Evolutionary conservation across 2,329 filamentous ascomycete species (phyloP), one percentile per base, ranked within the genome.

Genomic region (Calonectria pauciramosa): DNA sequence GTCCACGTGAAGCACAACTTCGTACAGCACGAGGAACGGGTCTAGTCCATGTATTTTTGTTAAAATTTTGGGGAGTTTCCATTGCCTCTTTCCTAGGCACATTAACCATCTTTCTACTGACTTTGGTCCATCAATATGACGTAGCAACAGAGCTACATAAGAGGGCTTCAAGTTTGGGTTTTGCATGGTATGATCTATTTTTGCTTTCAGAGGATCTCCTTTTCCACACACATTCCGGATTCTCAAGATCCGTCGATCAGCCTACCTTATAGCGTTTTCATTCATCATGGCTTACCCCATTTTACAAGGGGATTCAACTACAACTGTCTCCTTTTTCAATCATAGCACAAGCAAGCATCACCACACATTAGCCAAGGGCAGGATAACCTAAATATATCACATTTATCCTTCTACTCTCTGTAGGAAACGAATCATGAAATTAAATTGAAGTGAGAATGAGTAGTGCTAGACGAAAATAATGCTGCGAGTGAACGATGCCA

Each of bases 1-100:
- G 83, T 85, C 20, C 76, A 79, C 13, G 78, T 85, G 28, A 78
- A 85, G 28, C 81, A 76, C 28, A 79, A 82, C 56, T 70, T 86
- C 26, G 75, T 80, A n/a, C 82, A 83, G 65, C 82, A 77, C 32
- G 82, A 84, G 59, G 82, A 85, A 68, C 77, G 81, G 41, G 70
- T 83, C 74, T 82, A 83, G 60, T 4, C 20, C 16, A 32, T 18
- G 26, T 65, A 2, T 18, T 11, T n/a, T 65, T 71, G 5, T 16
- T n/a, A n/a, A n/a, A n/a, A 36, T 23, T 10, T 5, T 11, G 5
- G 23, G 8, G n/a, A 4, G 34, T 9, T n/a, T 23, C 2, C 5
- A n/a, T 28, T 68, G 3, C 28, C 13, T 13, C 23, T 20, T 16
- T 9, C 23, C 3, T 10, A 47, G 9, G 8, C 26, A n/a, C 14